These are phyloP conservation scores for Rhododendron henanense DNA, from an alignment of 148 eudicot species.

Conservation along the genomic window DNA sequence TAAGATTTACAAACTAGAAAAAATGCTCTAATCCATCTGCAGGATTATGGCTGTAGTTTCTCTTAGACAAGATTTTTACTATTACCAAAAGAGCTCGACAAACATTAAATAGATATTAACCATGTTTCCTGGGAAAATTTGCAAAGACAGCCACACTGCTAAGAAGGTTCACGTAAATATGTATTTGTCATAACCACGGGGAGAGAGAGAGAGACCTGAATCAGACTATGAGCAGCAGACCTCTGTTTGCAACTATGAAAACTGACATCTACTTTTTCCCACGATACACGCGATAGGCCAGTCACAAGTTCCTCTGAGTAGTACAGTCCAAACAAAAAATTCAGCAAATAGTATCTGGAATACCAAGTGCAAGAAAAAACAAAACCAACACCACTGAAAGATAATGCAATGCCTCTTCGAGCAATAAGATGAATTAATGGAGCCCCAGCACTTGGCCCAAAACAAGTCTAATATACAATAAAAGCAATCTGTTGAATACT, in stretches of 20 bases:
- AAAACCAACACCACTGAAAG: conserved; percentile 12
- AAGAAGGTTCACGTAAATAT: neutral
- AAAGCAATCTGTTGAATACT: neutral
- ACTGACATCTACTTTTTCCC: conserved; percentile 99
- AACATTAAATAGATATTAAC: neutral
- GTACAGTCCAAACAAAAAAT: neutral
- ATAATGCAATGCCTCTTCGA: neutral
- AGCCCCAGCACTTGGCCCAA: neutral
- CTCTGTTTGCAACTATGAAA: conserved; percentile 70
- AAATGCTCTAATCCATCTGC: neutral
- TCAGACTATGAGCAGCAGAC: conserved; percentile 88
- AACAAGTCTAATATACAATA: neutral
- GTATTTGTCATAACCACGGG: neutral
- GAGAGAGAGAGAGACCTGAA: conserved; percentile 59
- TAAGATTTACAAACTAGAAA: neutral
- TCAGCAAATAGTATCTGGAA: neutral
- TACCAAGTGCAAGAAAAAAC: neutral
- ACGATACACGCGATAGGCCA: conserved; percentile 72
- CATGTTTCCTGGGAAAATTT: neutral
- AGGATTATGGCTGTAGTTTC: neutral
- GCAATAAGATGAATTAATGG: conserved; percentile 1
- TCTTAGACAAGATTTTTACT: neutral
- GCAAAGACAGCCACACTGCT: neutral
- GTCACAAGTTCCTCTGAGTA: conserved; percentile 79
- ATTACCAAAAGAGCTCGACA: neutral